Percentiles rank a stretch among this genome's conserved stretches.
phyloP scores from a whole-genome alignment of 192 early-diverging fungal genomes.

The Piromyces finnis region DNA sequence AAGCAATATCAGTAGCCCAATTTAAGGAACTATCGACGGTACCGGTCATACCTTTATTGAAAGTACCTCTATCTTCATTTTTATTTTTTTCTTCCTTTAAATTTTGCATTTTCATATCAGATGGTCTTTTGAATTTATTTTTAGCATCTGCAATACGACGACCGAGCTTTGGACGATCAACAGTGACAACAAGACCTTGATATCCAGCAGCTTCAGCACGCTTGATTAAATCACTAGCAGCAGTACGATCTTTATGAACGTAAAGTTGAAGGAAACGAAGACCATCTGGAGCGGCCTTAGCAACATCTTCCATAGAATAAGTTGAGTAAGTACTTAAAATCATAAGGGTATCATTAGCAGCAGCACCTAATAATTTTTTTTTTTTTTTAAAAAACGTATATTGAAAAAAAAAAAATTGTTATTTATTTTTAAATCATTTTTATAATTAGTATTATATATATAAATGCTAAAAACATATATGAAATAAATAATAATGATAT shows the following conservation, averaged over 20 bases:
- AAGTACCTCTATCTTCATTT: neutral
- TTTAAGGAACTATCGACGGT: slow-evolving; percentile 5
- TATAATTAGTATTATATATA: no score
- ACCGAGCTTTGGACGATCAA: slow-evolving; percentile 35
- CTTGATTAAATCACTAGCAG: slow-evolving; percentile 44
- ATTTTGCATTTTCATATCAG: slow-evolving; percentile 31
- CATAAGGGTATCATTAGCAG: neutral
- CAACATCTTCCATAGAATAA: slow-evolving; percentile 42
- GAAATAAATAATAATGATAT: no score
- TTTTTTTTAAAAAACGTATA: no score
- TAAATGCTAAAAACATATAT: no score
- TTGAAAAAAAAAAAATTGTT: no score
- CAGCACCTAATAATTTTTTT: neutral
- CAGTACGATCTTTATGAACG: slow-evolving; percentile 47
- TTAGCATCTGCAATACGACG: slow-evolving; percentile 36
- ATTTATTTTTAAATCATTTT: no score
- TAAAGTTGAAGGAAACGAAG: slow-evolving; percentile 43
- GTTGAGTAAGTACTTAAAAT: slow-evolving; percentile 29
- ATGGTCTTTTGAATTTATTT: slow-evolving; percentile 37
- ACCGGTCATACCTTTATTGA: slow-evolving; percentile 2
- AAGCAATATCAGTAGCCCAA: slow-evolving; percentile 7
- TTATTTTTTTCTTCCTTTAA: slow-evolving; percentile 4
- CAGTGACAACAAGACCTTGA: slow-evolving; percentile 44
- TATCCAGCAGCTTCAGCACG: slow-evolving; percentile 59
- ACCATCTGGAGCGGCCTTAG: neutral